These are phyloP conservation scores for Salix brachista DNA, from an alignment of 345 rosid genomes.

Conservation along the genomic window DNA sequence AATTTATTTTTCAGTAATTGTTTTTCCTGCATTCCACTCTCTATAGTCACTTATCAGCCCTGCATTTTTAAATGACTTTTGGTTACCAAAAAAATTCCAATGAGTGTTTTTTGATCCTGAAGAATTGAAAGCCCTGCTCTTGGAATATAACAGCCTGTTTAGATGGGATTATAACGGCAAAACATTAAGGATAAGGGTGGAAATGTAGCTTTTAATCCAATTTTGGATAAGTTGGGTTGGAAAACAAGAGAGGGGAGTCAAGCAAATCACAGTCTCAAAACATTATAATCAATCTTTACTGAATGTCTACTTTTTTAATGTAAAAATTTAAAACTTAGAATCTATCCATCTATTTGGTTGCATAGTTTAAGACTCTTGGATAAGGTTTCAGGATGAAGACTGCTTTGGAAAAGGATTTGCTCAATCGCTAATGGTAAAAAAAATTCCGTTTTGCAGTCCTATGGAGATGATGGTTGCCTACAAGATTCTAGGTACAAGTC, in stretches of 20 bases:
- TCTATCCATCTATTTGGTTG: no score
- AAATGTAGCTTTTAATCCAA: neutral
- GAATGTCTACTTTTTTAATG: no score
- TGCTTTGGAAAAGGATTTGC: neutral
- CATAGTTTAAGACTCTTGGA: neutral
- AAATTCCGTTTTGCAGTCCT: conserved; percentile 1
- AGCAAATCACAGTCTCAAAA: no score
- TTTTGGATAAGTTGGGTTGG: neutral
- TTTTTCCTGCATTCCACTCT: no score
- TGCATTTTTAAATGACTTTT: neutral
- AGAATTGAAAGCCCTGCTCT: neutral
- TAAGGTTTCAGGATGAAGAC: neutral
- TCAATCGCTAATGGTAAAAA: neutral
- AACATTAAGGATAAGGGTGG: neutral
- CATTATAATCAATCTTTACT: neutral
- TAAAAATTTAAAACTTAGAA: no score
- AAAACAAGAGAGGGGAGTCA: no score
- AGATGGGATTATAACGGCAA: neutral
- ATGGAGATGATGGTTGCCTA: neutral
- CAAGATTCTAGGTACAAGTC: neutral
- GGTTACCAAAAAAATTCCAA: neutral
- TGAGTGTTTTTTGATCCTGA: neutral
- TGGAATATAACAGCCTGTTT: neutral
- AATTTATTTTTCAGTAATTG: neutral
- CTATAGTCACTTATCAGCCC: no score